These are phyloP conservation scores for Amylocarpus encephaloides DNA, from an alignment of 2,329 filamentous ascomycete genomes.

Conservation along the genomic window DNA sequence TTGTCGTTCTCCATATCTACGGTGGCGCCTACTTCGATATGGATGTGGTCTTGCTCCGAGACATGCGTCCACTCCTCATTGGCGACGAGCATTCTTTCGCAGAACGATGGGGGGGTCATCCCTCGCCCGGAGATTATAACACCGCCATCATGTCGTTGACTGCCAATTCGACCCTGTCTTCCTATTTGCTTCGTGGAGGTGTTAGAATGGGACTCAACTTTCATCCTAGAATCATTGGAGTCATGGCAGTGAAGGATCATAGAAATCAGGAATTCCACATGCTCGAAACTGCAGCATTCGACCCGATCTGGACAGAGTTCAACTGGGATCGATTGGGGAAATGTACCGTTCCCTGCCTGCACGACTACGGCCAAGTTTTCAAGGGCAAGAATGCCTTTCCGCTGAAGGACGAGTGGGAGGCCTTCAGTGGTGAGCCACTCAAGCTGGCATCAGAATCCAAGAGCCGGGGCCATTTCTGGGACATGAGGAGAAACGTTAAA, in stretches of 20 bases:
- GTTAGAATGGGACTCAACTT: constrained; percentile 53
- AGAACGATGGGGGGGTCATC: constrained; percentile 48
- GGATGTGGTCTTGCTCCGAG: constrained; percentile 48
- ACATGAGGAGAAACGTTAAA: constrained; percentile 18
- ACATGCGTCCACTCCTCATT: constrained; percentile 47
- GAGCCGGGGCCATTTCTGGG: constrained; percentile 23
- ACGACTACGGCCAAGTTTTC: constrained; percentile 47
- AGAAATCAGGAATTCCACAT: constrained; percentile 47
- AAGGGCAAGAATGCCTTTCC: constrained; percentile 40
- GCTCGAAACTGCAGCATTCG: constrained; percentile 51
- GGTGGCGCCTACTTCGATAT: constrained; percentile 50
- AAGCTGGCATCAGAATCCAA: constrained; percentile 26
- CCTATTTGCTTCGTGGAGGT: constrained; percentile 48
- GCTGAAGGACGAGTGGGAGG: constrained; percentile 46
- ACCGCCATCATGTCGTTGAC: constrained; percentile 50
- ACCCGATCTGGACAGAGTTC: constrained; percentile 52
- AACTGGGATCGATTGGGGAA: constrained; percentile 45
- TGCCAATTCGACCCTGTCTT: constrained; percentile 48
- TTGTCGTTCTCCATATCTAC: constrained; percentile 47
- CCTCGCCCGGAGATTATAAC: constrained; percentile 48
- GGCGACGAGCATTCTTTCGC: constrained; percentile 45
- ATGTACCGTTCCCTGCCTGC: constrained; percentile 48
- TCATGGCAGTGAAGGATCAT: constrained; percentile 50
- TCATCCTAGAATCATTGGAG: constrained; percentile 47
- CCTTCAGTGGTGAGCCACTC: constrained; percentile 41